These are phyloP conservation scores for Phytophthora hybrid DNA, from an alignment of 352 stramenopile genomes.

Conservation along the genomic window DNA sequence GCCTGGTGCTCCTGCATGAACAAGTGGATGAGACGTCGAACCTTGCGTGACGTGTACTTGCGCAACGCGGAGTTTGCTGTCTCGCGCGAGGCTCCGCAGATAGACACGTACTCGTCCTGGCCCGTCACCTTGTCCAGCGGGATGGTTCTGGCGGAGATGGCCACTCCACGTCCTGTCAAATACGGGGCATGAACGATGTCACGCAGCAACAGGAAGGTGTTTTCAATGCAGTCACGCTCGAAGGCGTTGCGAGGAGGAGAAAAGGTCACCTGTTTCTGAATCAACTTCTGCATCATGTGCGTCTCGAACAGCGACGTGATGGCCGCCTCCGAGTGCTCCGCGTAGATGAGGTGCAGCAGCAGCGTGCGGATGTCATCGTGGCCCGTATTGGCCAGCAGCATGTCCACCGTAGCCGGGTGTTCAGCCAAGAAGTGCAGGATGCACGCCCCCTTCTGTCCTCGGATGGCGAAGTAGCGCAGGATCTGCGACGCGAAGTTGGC, in stretches of 20 bases:
- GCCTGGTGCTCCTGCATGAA: conserved; percentile 83
- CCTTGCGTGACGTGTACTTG: conserved; percentile 89
- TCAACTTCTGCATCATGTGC: conserved; percentile 77
- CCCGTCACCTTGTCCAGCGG: conserved; percentile 87
- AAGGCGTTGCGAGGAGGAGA: conserved; percentile 75
- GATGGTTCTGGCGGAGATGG: conserved; percentile 88
- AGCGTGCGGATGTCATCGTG: conserved; percentile 85
- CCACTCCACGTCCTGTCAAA: conserved; percentile 78
- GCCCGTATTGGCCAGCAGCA: conserved; percentile 83
- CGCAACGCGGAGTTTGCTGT: conserved; percentile 84
- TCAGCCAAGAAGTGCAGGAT: conserved; percentile 77
- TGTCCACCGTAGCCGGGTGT: conserved; percentile 65
- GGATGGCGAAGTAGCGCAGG: conserved; percentile 82
- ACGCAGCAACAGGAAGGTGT: conserved; percentile 80
- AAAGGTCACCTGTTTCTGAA: conserved; percentile 82
- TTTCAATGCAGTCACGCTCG: conserved; percentile 82
- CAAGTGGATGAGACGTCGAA: conserved; percentile 83
- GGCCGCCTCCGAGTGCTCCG: conserved; percentile 80
- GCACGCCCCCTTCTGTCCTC: conserved; percentile 79
- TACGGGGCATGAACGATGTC: conserved; percentile 88
- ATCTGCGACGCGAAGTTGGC: conserved; percentile 86
- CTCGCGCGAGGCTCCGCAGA: conserved; percentile 84
- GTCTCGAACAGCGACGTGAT: conserved; percentile 80
- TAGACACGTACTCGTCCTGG: conserved; percentile 89
- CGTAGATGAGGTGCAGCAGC: conserved; percentile 85